Evolutionary conservation across 148 eudicot genomes (phyloP), one percentile per base, ranked within the genome.

Genomic region (Chenopodium berlandieri): DNA sequence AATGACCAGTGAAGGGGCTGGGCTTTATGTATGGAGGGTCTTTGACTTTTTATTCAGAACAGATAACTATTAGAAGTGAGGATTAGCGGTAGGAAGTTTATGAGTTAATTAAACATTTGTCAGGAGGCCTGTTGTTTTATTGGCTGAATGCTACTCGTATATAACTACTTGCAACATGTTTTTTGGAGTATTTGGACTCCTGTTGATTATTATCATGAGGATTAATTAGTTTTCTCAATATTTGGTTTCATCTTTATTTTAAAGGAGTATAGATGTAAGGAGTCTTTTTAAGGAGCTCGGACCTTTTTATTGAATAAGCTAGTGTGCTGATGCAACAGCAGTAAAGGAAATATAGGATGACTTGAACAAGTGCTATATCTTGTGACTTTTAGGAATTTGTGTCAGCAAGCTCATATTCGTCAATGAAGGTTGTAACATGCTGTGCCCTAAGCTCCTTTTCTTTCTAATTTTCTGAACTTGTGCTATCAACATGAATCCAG

Each of bases 401-500:
- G 22, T 9, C 75, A 79, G 32, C 56, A 46, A 75, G 69, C 27
- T 62, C 13, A 14, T 46, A 27, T 48, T 68, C 67, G 20, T 62
- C 62, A 40, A 52, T 23, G 60, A 16, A 48, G 40, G 82, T 31
- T 73, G 14, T 83, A 47, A 34, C 71, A 47, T 47, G 52, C 44
- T 54, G 77, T 13, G 40, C 67, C 17, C 50, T 9, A 73, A 77
- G 63, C 73, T 76, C 56, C 48, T 69, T 52, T 37, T 34, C 27
- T 13, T 32, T 74, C 32, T 66, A n/a, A 44, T 80, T 70, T 52
- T 71, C 48, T 79, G 32, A 23, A 78, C 7, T 65, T 78, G 22
- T 83, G 80, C 80, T 52, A 56, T 63, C 62, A 37, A 72, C 78
- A 56, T 73, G 65, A 83, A 73, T 84, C 79, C 92, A 95, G 98